Conservation (phyloP, 257 asterid species). For the Jacaranda copaia region DNA sequence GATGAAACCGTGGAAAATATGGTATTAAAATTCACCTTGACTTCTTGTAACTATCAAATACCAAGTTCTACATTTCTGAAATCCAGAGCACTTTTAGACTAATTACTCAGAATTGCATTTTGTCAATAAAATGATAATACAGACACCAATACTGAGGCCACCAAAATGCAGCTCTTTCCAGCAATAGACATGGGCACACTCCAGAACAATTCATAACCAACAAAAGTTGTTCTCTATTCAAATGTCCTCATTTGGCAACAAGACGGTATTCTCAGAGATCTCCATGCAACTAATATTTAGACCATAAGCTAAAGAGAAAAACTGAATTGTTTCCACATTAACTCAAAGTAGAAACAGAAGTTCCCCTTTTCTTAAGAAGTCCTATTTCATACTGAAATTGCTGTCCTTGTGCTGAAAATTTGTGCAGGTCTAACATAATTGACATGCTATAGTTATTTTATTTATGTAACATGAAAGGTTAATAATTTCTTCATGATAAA, state of each 20-base stretch:
- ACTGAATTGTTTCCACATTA: conserved; percentile 6
- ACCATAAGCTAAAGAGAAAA: conserved; percentile 21
- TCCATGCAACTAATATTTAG: conserved; percentile 16
- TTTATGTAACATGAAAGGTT: neutral
- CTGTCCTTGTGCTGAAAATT: neutral
- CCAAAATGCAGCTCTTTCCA: conserved; percentile 21
- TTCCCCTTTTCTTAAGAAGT: neutral
- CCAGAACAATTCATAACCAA: conserved; percentile 6
- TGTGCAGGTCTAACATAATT: conserved; percentile 1
- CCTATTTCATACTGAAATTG: neutral
- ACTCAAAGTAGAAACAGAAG: neutral
- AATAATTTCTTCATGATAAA: neutral
- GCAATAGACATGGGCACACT: conserved; percentile 1
- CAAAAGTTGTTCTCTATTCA: conserved; percentile 4
- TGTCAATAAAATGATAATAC: neutral
- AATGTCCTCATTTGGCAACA: neutral
- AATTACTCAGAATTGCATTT: neutral
- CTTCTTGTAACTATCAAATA: neutral
- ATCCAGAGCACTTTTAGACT: neutral
- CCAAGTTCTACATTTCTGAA: neutral
- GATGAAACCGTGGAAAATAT: conserved; percentile 14
- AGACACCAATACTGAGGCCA: conserved; percentile 2
- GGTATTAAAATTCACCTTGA: conserved; percentile 20
- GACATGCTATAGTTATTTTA: neutral
- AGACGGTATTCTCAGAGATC: neutral